Conservation (phyloP, 2,329 filamentous ascomycete genomes). For the Cytospora schulzeri region DNA sequence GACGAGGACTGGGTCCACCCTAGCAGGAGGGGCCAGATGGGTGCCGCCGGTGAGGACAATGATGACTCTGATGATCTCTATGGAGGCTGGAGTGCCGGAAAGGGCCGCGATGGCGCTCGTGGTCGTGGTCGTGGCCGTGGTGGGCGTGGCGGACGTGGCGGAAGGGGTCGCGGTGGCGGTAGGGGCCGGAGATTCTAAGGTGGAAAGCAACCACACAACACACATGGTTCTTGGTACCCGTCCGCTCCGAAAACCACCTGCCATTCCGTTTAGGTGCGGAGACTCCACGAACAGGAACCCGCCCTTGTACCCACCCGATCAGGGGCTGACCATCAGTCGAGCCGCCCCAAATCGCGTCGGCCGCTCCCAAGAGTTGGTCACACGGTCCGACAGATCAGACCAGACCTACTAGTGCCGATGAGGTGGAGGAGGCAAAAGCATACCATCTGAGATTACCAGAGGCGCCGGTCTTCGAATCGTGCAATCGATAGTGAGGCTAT, state of each 20-base stretch:
- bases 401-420: no score
- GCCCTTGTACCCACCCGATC: no score
- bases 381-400: no score
- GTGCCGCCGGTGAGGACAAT: conserved; percentile 1
- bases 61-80: conserved; percentile 8
- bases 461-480: no score
- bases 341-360: no score
- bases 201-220: neutral
- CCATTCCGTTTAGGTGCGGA: no score
- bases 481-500: no score
- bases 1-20: conserved; percentile 51
- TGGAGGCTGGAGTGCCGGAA: neutral
- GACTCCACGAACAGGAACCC: no score
- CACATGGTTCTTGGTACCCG: neutral
- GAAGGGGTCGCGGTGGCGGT: conserved; percentile 5
- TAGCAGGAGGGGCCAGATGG: conserved; percentile 45
- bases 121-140: conserved; percentile 4
- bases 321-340: no score
- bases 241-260: neutral
- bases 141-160: neutral
- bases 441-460: no score
- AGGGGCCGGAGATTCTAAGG: neutral
- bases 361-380: no score
- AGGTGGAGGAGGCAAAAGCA: neutral
- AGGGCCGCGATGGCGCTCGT: conserved; percentile 1